Evolutionary conservation across 306 rosid species (phyloP), one percentile per base, ranked within the genome.

Genomic region (Parietaria judaica): DNA sequence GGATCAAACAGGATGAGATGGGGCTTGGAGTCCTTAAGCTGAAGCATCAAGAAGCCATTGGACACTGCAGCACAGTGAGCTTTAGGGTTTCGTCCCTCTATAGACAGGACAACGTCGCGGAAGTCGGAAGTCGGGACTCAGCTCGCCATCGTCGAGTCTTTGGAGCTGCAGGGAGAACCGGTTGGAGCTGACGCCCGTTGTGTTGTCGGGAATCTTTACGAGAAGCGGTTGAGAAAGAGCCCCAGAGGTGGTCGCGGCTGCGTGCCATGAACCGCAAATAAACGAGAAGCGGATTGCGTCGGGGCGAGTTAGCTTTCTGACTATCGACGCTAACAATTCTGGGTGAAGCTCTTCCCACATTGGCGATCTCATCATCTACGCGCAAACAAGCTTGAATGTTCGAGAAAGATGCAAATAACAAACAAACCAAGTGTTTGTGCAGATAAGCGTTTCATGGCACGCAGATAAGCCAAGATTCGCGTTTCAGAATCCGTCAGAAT

Each of bases 61-160:
- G 70, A 66, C 6, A 55, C 55, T 43, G 48, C 70, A 7, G 44
- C 44, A 31, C 62, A 56, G n/a, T 41, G 14, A 43, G 31, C 36
- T 12, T 53, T 13, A 23, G 31, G 31, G 2, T 23, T 15, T 53
- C 9, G 36, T 23, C 31, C 31, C 31, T 23, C 31, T 23, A 17
- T 8, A 1, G 57, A 15, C 12, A 7, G 3, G 3, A 15, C 23
- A 50, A 50, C 14, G 54, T 14, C 23, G 36, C 17, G 8, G n/a
- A n/a, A n/a, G n/a, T n/a, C n/a, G n/a, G 10, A 52, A 3, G 44
- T 39, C 44, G 44, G 5, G 7, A 7, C 44, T 39, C 44, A 39
- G 44, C 56, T 16, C 17, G 35, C 23, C 17, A 10, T 52, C 56
- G 9, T 10, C 56, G 8, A 52, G 56, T 11, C 23, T 13, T 11